A percentile compares a stretch with the other conserved stretches of the same genome.
phyloP scores from a whole-genome alignment of 2,329 filamentous ascomycete species.

The Beauveria scarabaeidicola region DNA sequence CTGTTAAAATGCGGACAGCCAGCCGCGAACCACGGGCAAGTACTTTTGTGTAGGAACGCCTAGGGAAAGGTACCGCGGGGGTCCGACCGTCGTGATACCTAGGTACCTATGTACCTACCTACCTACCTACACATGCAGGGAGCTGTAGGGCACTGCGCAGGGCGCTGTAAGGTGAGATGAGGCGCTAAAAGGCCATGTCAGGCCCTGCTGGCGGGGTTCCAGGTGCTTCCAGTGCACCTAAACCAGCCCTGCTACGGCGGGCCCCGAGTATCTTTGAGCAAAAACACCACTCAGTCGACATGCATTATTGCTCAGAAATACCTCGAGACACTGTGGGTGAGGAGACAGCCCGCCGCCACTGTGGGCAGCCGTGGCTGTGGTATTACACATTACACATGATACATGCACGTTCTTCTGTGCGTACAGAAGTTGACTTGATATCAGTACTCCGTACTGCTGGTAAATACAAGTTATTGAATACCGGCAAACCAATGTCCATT shows the following conservation, averaged over 20 bases:
- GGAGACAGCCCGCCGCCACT: neutral
- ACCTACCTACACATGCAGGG: neutral
- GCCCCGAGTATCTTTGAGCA: too few relatives aligned
- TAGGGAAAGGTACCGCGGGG: neutral
- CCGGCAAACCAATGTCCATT: too few relatives aligned
- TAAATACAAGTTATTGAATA: too few relatives aligned
- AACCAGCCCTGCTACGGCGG: neutral
- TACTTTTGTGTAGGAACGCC: neutral
- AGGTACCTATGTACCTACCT: neutral
- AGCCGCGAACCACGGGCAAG: too few relatives aligned
- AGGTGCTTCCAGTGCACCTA: neutral
- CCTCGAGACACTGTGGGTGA: too few relatives aligned
- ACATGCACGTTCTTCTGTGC: too few relatives aligned
- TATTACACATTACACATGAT: neutral
- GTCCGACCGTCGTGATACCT: neutral
- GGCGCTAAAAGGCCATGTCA: too few relatives aligned
- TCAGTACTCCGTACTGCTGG: neutral
- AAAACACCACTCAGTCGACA: too few relatives aligned
- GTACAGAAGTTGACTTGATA: neutral
- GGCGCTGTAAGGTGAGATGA: too few relatives aligned
- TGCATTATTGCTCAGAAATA: too few relatives aligned
- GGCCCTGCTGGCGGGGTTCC: neutral
- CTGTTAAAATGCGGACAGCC: too few relatives aligned
- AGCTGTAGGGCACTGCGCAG: neutral
- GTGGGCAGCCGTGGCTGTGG: neutral